Conservation (phyloP, 495 filamentous ascomycete species). For the Lophium mytilinum region DNA sequence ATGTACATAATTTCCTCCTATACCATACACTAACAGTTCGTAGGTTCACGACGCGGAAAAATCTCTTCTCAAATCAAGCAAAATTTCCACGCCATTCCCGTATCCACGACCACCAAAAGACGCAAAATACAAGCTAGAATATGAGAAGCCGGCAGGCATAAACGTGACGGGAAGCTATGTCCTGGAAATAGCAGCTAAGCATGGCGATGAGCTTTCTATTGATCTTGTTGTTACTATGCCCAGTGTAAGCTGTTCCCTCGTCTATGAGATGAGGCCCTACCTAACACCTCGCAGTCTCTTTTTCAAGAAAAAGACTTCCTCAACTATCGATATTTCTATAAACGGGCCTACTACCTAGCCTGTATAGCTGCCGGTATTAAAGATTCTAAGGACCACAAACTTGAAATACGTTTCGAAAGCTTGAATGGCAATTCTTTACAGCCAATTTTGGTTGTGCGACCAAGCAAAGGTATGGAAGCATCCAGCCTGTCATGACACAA, state of each 20-base stretch:
- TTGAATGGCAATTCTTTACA: slow-evolving; percentile 71
- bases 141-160: slow-evolving; percentile 64
- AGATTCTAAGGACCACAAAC: slow-evolving; percentile 41
- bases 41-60: slow-evolving; percentile 61
- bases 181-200: slow-evolving; percentile 61
- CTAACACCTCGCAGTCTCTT: slow-evolving; percentile 37
- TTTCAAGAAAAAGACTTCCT: slow-evolving; percentile 94
- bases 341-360: slow-evolving; percentile 84
- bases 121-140: slow-evolving; percentile 72
- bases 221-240: slow-evolving; percentile 89
- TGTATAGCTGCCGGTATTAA: slow-evolving; percentile 64
- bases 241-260: slow-evolving; percentile 26
- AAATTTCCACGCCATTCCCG: slow-evolving; percentile 71
- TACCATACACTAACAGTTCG: slow-evolving; percentile 1
- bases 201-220: slow-evolving; percentile 48
- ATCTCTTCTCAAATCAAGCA: slow-evolving; percentile 54
- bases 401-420: slow-evolving; percentile 54
- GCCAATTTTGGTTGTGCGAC: slow-evolving; percentile 57
- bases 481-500: background rate
- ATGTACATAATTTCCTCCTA: background rate
- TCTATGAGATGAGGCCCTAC: background rate
- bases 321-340: slow-evolving; percentile 90
- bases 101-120: slow-evolving; percentile 63
- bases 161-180: slow-evolving; percentile 87
- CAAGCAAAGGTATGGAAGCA: slow-evolving; percentile 24